These are phyloP conservation scores for Ceratocystis cubensis DNA, from an alignment of 2,329 filamentous ascomycete genomes.

Conservation along the genomic window DNA sequence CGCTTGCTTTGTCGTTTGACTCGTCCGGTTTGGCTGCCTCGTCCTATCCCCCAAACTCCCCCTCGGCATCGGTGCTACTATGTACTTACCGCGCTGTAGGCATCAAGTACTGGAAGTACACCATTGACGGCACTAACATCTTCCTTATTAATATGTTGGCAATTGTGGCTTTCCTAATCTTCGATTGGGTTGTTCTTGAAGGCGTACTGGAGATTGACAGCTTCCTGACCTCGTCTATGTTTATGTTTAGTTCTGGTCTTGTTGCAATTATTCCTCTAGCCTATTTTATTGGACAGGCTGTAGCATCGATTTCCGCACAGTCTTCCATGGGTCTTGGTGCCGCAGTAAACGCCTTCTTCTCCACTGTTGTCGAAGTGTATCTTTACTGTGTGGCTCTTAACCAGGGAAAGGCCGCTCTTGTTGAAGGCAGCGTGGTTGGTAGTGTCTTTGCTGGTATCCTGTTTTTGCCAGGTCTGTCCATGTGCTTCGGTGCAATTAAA, in stretches of 20 bases:
- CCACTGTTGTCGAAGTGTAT: conserved; percentile 92
- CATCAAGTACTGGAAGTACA: conserved; percentile 97
- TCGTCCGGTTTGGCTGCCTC: conserved; percentile 68
- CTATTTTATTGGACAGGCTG: conserved; percentile 97
- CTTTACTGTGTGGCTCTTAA: conserved; percentile 89
- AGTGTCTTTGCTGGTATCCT: conserved; percentile 96
- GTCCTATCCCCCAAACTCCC: conserved; percentile 43
- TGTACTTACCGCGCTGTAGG: conserved; percentile 96
- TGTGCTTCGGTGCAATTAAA: conserved; percentile 97
- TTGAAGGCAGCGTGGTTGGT: conserved; percentile 93
- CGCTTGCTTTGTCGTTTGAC: conserved; percentile 84
- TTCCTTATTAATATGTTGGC: conserved; percentile 96
- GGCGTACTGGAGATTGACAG: conserved; percentile 55
- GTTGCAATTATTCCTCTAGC: conserved; percentile 91
- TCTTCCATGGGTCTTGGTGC: conserved; percentile 97
- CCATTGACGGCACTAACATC: conserved; percentile 94
- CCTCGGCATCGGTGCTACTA: conserved; percentile 74
- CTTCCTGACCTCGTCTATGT: conserved; percentile 66
- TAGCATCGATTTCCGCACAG: conserved; percentile 95
- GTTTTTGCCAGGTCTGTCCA: conserved; percentile 86
- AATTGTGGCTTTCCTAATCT: conserved; percentile 85
- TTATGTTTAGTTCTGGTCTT: conserved; percentile 73
- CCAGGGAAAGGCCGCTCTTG: conserved; percentile 82
- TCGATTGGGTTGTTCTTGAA: conserved; percentile 76
- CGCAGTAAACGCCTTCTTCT: conserved; percentile 96